A percentile compares a stretch with the other conserved stretches of the same genome.
These are phyloP conservation scores for Sclerotinia minor DNA, from an alignment of 2,329 filamentous ascomycete species.

Conservation along the genomic window DNA sequence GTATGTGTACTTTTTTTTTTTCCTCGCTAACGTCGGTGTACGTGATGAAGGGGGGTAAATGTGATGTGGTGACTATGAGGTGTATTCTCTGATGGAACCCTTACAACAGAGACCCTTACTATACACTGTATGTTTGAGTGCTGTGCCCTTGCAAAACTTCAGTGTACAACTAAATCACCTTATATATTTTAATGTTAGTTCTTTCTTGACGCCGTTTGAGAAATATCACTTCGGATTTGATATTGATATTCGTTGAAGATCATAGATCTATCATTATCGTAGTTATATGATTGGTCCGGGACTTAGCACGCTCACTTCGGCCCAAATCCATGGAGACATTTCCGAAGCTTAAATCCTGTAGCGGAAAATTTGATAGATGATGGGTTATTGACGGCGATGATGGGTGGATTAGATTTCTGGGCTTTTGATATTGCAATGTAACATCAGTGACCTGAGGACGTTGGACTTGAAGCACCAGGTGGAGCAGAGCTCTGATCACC, in stretches of 20 bases:
- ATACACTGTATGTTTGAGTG: too few species aligned
- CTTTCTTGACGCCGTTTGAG: neutral
- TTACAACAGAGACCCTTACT: too few species aligned
- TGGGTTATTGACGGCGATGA: neutral
- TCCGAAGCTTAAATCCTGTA: neutral
- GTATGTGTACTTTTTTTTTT: neutral
- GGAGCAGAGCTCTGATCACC: conserved; percentile 9
- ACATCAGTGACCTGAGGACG: too few species aligned
- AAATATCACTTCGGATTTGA: neutral
- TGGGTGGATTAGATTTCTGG: neutral
- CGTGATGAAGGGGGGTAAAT: neutral
- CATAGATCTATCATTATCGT: conserved; percentile 1
- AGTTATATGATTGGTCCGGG: neutral
- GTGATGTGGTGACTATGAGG: neutral
- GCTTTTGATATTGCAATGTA: too few species aligned
- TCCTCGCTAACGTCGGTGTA: neutral
- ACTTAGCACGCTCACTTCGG: neutral
- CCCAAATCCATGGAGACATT: conserved; percentile 3
- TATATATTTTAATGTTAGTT: neutral
- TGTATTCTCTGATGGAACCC: too few species aligned
- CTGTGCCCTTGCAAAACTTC: too few species aligned
- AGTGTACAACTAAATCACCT: neutral
- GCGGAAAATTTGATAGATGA: neutral
- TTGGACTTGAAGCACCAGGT: neutral
- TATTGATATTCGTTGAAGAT: conserved; percentile 8